Percentiles rank a stretch among this genome's conserved stretches.
Conservation (phyloP, 306 rosid species). For the Cucurbita ficifolia region DNA sequence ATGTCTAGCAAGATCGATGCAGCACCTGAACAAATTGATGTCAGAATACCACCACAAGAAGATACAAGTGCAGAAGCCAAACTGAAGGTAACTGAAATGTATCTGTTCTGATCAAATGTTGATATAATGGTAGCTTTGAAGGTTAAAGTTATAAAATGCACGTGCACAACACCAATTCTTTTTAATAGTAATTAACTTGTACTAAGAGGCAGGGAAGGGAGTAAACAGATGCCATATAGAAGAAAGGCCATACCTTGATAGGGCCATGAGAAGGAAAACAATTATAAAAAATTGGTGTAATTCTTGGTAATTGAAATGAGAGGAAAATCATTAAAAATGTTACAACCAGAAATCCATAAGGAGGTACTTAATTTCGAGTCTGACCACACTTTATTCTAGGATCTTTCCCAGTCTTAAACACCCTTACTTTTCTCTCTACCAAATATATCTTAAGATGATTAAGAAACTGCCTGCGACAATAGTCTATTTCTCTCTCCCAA, state of each 20-base stretch:
- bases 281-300: background rate
- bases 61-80: constrained; percentile 19
- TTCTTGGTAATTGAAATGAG: background rate
- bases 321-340: background rate
- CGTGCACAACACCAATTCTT: background rate
- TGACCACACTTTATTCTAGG: background rate
- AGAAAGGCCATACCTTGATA: background rate
- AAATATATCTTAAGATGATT: background rate
- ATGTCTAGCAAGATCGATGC: constrained; percentile 17
- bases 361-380: background rate
- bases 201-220: background rate
- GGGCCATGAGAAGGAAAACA: background rate
- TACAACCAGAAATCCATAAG: background rate
- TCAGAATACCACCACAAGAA: constrained; percentile 19
- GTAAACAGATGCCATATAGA: background rate
- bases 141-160: background rate
- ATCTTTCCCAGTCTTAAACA: background rate
- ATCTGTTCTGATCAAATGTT: background rate
- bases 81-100: constrained; percentile 33
- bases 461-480: background rate
- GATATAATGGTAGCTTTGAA: background rate
- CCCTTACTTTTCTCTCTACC: background rate
- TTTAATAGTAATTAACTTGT: background rate
- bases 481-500: background rate
- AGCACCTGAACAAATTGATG: constrained; percentile 24